These are phyloP conservation scores for Tricholoma saponaceum DNA, from an alignment of 768 basidiomycete species.

Conservation along the genomic window DNA sequence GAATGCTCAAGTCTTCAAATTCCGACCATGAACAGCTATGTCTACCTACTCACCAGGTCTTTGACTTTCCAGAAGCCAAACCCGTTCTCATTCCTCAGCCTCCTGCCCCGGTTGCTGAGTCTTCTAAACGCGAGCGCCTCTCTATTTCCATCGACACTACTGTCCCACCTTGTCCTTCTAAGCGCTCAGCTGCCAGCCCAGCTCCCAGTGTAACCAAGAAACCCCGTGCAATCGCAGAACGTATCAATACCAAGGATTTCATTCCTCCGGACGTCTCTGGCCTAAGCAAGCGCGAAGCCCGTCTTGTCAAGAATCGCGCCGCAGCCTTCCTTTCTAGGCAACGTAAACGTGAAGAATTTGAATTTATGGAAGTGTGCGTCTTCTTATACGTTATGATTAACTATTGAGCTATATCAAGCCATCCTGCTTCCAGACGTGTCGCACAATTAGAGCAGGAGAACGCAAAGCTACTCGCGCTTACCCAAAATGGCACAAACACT, in stretches of 20 bases:
- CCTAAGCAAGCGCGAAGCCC: slow-evolving; percentile 85
- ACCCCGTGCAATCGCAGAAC: slow-evolving; percentile 41
- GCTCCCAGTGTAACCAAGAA: slow-evolving; percentile 36
- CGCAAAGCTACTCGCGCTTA: slow-evolving; percentile 59
- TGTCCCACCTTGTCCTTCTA: slow-evolving; percentile 23
- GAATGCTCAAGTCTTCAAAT: slow-evolving; percentile 50
- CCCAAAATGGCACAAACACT: slow-evolving; percentile 36
- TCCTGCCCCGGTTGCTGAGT: slow-evolving; percentile 22
- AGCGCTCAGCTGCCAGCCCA: slow-evolving; percentile 47
- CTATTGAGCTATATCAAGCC: slow-evolving; percentile 2
- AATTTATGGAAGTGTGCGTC: slow-evolving; percentile 85
- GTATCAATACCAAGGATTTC: slow-evolving; percentile 73
- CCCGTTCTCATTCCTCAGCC: slow-evolving; percentile 28
- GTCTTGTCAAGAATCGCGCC: slow-evolving; percentile 88
- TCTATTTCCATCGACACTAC: slow-evolving; percentile 30
- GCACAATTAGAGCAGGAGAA: slow-evolving; percentile 84
- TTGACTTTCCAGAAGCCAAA: slow-evolving; percentile 47
- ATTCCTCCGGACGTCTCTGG: slow-evolving; percentile 86
- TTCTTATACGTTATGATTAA: slow-evolving; percentile 12
- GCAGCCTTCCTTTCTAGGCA: slow-evolving; percentile 90
- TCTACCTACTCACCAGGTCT: slow-evolving; percentile 69
- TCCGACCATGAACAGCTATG: slow-evolving; percentile 45
- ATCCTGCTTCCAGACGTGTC: slow-evolving; percentile 57
- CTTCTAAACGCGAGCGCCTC: slow-evolving; percentile 27
- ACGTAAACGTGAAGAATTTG: slow-evolving; percentile 89